phyloP scores from a whole-genome alignment of 208 protist species.

The Trypanosoma lewisi region DNA sequence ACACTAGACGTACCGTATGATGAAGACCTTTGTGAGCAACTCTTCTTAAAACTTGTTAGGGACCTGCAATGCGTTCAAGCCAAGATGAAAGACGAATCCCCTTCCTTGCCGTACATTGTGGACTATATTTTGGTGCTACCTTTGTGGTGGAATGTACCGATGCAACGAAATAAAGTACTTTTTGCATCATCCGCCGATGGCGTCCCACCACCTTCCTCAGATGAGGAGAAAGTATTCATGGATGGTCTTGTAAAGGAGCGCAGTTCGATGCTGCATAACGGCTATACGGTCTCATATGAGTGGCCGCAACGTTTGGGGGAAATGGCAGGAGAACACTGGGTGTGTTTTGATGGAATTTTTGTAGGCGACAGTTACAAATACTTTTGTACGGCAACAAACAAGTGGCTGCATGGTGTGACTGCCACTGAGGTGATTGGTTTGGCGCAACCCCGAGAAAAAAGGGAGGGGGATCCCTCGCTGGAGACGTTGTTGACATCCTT shows the following conservation, averaged over 20 bases:
- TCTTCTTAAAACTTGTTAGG: constrained; percentile 72
- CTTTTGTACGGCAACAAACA: constrained; percentile 83
- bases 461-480: constrained; percentile 18
- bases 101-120: constrained; percentile 15
- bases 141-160: constrained; percentile 78
- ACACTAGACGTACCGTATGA: constrained; percentile 89
- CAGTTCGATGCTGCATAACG: constrained; percentile 49
- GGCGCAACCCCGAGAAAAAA: constrained; percentile 33
- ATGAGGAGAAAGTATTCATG: constrained; percentile 12
- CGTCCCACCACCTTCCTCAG: neutral
- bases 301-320: constrained; percentile 55
- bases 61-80: constrained; percentile 44
- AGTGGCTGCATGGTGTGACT: constrained; percentile 72
- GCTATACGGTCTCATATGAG: constrained; percentile 53
- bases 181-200: constrained; percentile 42
- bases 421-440: constrained; percentile 85
- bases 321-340: constrained; percentile 51
- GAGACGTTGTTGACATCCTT: constrained; percentile 35
- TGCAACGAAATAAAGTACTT: constrained; percentile 63
- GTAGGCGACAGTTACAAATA: constrained; percentile 73
- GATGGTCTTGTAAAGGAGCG: constrained; percentile 39
- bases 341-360: constrained; percentile 82
- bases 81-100: neutral
- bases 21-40: constrained; percentile 84
- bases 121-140: constrained; percentile 87